Evolutionary conservation across 768 basidiomycete genomes (phyloP).

Genomic region (Russula earlei): DNA sequence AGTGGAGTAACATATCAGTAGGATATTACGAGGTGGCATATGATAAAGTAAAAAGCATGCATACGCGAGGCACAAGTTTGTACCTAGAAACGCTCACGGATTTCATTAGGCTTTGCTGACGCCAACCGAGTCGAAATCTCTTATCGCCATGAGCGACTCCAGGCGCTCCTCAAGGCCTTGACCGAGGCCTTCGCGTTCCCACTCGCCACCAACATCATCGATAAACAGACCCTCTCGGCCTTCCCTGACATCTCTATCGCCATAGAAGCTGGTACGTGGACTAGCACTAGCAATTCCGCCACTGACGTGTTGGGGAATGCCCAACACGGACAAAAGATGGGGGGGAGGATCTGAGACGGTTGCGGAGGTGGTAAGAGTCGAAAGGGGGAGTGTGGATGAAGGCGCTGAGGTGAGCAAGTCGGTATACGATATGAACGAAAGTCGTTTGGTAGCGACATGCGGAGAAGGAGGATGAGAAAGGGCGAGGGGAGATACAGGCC

Average conservation of each 20-base stretch:
- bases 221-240: conserved; percentile 27
- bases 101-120: conserved; percentile 14
- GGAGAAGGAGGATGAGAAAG: conserved; percentile 40
- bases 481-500: conserved; percentile 23
- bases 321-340: conserved; percentile 57
- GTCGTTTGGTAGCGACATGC: conserved; percentile 46
- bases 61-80: background rate
- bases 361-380: conserved; percentile 58
- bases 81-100: background rate
- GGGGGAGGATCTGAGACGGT: conserved; percentile 53
- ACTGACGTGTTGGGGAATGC: conserved; percentile 28
- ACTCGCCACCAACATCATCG: conserved; percentile 73
- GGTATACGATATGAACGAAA: conserved; percentile 84
- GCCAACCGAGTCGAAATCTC: conserved; percentile 8
- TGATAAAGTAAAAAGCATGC: background rate
- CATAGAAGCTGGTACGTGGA: conserved; percentile 20
- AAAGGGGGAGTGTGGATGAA: conserved; percentile 58
- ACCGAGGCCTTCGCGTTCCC: conserved; percentile 80
- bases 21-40: conserved; percentile 5
- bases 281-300: conserved; percentile 26
- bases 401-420: conserved; percentile 78
- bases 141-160: conserved; percentile 40
- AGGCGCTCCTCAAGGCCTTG: conserved; percentile 75
- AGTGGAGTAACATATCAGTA: conserved; percentile 8
- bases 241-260: conserved; percentile 16